Base-by-base conservation (phyloP, 2,329 filamentous ascomycete species). In the Cladosporium halotolerans region DNA sequence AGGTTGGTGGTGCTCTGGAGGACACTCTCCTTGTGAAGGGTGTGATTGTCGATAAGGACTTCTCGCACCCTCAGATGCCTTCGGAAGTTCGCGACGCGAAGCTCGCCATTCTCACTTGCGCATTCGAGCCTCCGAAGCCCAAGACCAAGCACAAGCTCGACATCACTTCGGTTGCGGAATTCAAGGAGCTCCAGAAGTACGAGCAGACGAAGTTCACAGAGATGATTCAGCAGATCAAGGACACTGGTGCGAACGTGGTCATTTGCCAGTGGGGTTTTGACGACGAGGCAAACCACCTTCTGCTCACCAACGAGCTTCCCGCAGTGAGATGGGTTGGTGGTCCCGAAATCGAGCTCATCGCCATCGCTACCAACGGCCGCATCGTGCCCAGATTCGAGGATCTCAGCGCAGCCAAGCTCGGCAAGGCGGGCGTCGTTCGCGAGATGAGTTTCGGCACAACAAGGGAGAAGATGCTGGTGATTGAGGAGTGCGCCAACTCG, bases 201-300 rank as follows among this genome's bases (percentile, higher is more conserved):
- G 93, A 99, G 75, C 85, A 85, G 65, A 87, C 89, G 69, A 99
- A 97, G 76, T 99, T 99, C 69, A 82, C 89, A 55, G 92, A 97
- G 76, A 99, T 99, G 93, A 96, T 99, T 65, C 80, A 95, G 69
- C 88, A 96, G 74, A 93, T 99, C 78, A 99, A 99, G 77, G 88
- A 88, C 66, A 95, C 92, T 0, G 93, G 93, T 57, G 93, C 93
- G 60, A 99, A 99, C 76, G 80, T 99, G 57, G 93, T 91, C 59
- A 96, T 99, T 68, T 99, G 93, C 75, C 95, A 99, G 72, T 99
- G 95, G 93, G 93, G 93, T 62, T 99, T 99, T 68, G 93, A 99
- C 69, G 93, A 99, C 68, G 93, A 99, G 76, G 93, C 93, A 58
- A 99, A 99, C 77, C 93, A 99, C 73, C 76, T 99, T 56, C 81